Base-by-base conservation (phyloP, 345 rosid species). In the Erucastrum elatum region DNA sequence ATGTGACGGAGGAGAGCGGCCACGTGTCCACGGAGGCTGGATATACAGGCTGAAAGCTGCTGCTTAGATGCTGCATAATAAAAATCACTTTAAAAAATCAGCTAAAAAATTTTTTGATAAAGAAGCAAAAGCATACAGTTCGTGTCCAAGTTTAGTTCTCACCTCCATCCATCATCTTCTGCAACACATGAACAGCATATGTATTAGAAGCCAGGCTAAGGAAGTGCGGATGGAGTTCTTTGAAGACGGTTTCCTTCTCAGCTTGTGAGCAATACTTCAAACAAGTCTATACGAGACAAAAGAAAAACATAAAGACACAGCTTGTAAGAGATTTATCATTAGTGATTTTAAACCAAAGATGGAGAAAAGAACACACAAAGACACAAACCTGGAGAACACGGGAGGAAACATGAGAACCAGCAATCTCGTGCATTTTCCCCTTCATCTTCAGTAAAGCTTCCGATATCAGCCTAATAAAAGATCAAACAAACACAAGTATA, bases 381-480 rank as follows among this genome's bases (percentile, higher is more conserved):
- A 56, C 31, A 55, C 11, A 51, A 11, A 96, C 99, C 98, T 96
- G 98, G 81, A 96, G 85, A 74, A 96, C 93, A 66, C 97, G 98
- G 25, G 99, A 93, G 51, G 94, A 90, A 67, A 95, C 89, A 79
- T 91, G 90, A 70, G 99, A 87, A 55, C 84, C 78, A 60, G 97
- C 97, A 78, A 93, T 91, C 75, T 90, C 95, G 12, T 93, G 89
- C 76, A 96, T 90, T 86, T 96, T 93, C 10, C 97, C 97, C 79
- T 91, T 90, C 97, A 89, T 91, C 86, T 93, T 91, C 60, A 75
- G 76, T 44, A 93, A 29, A 74, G 97, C 98, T 84, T 90, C 91
- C 58, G 89, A 87, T 70, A 91, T 84, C 72, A 87, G 78, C 84
- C 99, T 91, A 68, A 49, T 9, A 17, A 44, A 13, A 49, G 7